A percentile compares a stretch with the other conserved stretches of the same genome.
Evolutionary conservation across 2,329 filamentous ascomycete species (phyloP).

Genomic region (Periconia digitata): DNA sequence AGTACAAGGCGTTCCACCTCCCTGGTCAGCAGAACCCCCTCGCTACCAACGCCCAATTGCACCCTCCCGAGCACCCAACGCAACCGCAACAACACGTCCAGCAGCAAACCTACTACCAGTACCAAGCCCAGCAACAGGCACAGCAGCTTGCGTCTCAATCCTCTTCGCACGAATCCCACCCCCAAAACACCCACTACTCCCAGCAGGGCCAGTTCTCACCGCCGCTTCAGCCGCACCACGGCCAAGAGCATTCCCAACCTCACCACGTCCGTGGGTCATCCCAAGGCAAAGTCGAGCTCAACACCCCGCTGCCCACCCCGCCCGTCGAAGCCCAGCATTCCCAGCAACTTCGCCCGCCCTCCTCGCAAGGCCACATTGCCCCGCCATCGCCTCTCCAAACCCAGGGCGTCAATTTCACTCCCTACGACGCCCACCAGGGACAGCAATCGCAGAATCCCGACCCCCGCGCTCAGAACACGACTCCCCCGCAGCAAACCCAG

Average conservation of each 20-base stretch:
- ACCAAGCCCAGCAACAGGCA: constrained; percentile 30
- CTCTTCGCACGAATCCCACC: constrained; percentile 18
- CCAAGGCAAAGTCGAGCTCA: constrained; percentile 35
- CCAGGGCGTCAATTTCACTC: constrained; percentile 33
- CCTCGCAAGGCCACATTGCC: constrained; percentile 37
- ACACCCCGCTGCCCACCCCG: constrained; percentile 33
- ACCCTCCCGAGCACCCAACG: constrained; percentile 25
- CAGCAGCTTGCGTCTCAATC: constrained; percentile 25
- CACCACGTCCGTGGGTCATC: constrained; percentile 30
- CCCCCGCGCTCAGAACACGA: constrained; percentile 27
- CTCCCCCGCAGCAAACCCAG: constrained; percentile 32
- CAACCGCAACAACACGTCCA: constrained; percentile 6
- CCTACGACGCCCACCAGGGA: constrained; percentile 35
- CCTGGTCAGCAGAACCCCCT: constrained; percentile 34
- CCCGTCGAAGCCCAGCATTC: constrained; percentile 29
- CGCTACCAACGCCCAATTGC: constrained; percentile 30
- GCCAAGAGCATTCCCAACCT: constrained; percentile 33
- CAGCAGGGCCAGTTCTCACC: constrained; percentile 29
- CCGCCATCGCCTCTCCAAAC: constrained; percentile 40
- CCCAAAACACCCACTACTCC: constrained; percentile 28
- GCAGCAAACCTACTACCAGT: constrained; percentile 34
- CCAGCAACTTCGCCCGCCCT: constrained; percentile 37
- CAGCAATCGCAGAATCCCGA: constrained; percentile 29
- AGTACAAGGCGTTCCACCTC: constrained; percentile 38
- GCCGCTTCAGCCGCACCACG: constrained; percentile 29